Base-by-base conservation (phyloP, 805 yeast species). In the Saccharomyces kudriavzevii region DNA sequence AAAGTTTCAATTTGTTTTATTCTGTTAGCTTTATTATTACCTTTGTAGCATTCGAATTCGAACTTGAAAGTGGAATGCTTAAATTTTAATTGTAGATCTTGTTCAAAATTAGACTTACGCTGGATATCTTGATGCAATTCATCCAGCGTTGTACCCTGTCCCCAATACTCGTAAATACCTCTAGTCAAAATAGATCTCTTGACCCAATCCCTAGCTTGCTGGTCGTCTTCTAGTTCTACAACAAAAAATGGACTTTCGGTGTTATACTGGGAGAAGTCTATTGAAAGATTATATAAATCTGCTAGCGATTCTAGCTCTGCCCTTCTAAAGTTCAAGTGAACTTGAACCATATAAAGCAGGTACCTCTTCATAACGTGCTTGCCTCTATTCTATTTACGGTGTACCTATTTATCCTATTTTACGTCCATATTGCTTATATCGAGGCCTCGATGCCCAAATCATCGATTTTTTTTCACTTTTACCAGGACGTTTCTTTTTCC, bases 261-360 rank as follows among this genome's bases (percentile, higher is more conserved):
- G 53, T 74, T 74, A 65, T 89, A 89, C 5, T 65, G 63, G 14
- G 81, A 68, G 49, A 89, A 71, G 65, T 89, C 91, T 6, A 87
- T 73, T 11, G 70, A 51, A 2, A 94, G 71, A 17, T 71, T 70
- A 58, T 79, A 71, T 51, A 87, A 69, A 31, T 81, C 83, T 0
- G 97, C 97, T 47, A 94, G 70, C 0, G 97, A 85, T 60, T 86
- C 89, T 35, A 94, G 71, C 70, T 92, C 99, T 0, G 96, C 88
- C 40, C 71, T 70, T 49, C 98, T 76, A 70, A 92, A 92, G 55
- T 80, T 77, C 50, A 85, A 82, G 64, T 89, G 90, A 45, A 84
- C 79, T 70, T 91, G 97, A 2, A 96, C 96, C 65, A 94, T 77
- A 64, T 85, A 82, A n/a, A 94, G 74, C 49, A 92, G 67, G 64